phyloP scores from a whole-genome alignment of 345 rosid genomes.

The Rhizophora mangle region DNA sequence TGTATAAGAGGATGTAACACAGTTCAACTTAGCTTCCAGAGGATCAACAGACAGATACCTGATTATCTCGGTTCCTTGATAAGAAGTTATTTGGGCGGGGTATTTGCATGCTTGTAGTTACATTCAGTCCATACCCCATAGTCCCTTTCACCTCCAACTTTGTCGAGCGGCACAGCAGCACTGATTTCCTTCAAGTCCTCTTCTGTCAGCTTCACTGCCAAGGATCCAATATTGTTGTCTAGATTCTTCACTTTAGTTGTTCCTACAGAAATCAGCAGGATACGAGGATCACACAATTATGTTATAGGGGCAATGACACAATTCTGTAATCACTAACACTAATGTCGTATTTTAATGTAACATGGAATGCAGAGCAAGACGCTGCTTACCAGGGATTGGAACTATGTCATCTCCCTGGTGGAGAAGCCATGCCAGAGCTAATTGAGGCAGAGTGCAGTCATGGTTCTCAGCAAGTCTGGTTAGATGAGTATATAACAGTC shows the following conservation, averaged over 20 bases:
- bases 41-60: no score
- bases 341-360: no score
- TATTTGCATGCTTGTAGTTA: constrained; percentile 27
- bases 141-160: constrained; percentile 37
- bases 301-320: no score
- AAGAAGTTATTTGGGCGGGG: constrained; percentile 18
- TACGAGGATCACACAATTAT: not conserved
- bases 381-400: constrained; percentile 44
- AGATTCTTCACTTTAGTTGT: constrained; percentile 49
- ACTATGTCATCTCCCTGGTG: constrained; percentile 50
- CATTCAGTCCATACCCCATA: constrained; percentile 6
- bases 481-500: constrained; percentile 27
- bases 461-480: constrained; percentile 34
- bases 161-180: constrained; percentile 35
- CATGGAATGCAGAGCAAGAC: no score
- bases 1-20: no score
- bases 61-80: no score
- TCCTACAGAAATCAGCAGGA: constrained; percentile 23
- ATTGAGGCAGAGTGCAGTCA: constrained; percentile 41
- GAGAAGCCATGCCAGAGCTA: constrained; percentile 51
- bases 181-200: constrained; percentile 39
- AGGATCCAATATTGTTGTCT: constrained; percentile 41
- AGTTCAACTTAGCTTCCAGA: no score
- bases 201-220: constrained; percentile 29
- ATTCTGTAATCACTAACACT: no score